A percentile compares a stretch with the other conserved stretches of the same genome.
These are phyloP conservation scores for Spencermartinsiella europaea DNA, from an alignment of 805 yeast species.

Conservation along the genomic window DNA sequence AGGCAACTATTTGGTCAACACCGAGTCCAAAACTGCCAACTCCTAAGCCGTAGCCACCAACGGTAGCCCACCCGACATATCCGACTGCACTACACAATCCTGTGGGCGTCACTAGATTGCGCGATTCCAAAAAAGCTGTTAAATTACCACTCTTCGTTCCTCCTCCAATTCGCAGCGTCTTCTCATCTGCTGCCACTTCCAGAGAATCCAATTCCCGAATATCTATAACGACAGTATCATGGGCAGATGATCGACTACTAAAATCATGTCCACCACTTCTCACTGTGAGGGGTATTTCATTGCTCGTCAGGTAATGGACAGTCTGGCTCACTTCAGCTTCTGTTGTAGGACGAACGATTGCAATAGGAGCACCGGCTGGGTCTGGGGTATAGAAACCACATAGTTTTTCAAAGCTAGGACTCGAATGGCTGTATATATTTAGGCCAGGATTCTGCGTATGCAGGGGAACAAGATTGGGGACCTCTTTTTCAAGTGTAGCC, in stretches of 20 bases:
- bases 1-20: background rate
- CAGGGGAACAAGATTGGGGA: background rate
- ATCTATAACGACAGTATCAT: background rate
- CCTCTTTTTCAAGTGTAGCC: background rate
- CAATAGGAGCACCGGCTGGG: background rate
- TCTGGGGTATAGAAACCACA: background rate
- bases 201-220: background rate
- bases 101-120: background rate
- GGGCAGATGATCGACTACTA: background rate
- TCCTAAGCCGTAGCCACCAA: background rate
- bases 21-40: background rate
- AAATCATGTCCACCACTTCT: constrained; percentile 1
- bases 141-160: background rate
- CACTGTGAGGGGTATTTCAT: background rate
- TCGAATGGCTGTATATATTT: background rate
- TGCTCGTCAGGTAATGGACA: background rate
- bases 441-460: background rate
- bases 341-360: background rate
- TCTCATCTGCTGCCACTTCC: background rate
- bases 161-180: background rate
- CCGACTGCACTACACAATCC: background rate
- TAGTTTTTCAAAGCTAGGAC: background rate
- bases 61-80: background rate
- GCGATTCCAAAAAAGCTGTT: background rate
- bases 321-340: background rate